A percentile compares a stretch with the other conserved stretches of the same genome.
These are phyloP conservation scores for Hypoxylon sp. DNA, from an alignment of 2,329 filamentous ascomycete genomes.

Conservation along the genomic window DNA sequence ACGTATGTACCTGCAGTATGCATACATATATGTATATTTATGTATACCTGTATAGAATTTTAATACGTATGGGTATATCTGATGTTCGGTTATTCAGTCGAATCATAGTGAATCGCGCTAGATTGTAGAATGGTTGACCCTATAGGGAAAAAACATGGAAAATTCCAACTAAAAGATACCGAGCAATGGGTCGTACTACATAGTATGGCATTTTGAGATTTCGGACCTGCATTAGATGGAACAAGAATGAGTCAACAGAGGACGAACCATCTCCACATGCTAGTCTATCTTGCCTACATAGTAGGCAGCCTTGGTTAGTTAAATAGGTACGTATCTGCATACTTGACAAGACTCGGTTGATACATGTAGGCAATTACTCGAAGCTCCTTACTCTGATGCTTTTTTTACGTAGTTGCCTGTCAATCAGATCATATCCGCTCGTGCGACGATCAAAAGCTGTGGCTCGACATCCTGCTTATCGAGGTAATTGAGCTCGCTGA, in stretches of 20 bases:
- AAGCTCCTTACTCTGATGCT: slow-evolving; percentile 14
- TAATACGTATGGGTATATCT: neutral
- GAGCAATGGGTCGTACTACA: slow-evolving; percentile 27
- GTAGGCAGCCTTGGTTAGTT: no score
- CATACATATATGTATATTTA: no score
- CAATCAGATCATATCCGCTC: slow-evolving; percentile 28
- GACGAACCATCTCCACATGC: slow-evolving; percentile 34
- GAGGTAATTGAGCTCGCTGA: slow-evolving; percentile 11
- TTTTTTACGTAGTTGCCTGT: slow-evolving; percentile 8
- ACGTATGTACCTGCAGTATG: neutral
- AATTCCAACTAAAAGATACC: slow-evolving; percentile 20
- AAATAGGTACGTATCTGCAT: slow-evolving; percentile 9
- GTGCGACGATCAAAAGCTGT: slow-evolving; percentile 22
- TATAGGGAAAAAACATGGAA: slow-evolving; percentile 6
- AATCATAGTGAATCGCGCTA: slow-evolving; percentile 32
- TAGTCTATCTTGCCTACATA: slow-evolving; percentile 1
- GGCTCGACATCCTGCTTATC: slow-evolving; percentile 24
- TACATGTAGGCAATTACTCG: slow-evolving; percentile 3
- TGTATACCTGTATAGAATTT: neutral
- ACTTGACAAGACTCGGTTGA: slow-evolving; percentile 1
- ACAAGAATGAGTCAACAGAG: slow-evolving; percentile 44
- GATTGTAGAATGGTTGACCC: slow-evolving; percentile 18
- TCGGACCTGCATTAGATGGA: slow-evolving; percentile 47
- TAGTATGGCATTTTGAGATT: slow-evolving; percentile 29
- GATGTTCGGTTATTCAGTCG: slow-evolving; percentile 22